These are phyloP conservation scores for Globisporangium uncinulatum DNA, from an alignment of 352 stramenopile genomes.

Conservation along the genomic window DNA sequence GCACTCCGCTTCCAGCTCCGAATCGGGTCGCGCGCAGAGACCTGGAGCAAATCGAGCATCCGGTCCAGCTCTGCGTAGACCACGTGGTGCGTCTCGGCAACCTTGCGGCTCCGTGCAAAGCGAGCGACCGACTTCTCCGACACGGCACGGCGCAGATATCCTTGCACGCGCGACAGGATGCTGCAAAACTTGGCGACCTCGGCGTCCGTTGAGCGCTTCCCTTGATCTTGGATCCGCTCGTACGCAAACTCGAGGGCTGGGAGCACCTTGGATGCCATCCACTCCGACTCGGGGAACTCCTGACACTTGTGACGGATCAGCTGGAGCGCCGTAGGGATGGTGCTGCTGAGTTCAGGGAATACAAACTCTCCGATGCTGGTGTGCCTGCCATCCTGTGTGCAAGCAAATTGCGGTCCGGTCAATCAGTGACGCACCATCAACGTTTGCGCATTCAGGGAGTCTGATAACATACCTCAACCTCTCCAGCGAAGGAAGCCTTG, in stretches of 20 bases:
- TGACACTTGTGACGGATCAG: neutral
- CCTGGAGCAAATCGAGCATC: slow-evolving; percentile 6
- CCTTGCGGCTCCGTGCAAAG: slow-evolving; percentile 1
- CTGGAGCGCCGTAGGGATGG: neutral
- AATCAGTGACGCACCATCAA: neutral
- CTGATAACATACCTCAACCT: neutral
- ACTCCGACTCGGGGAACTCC: neutral
- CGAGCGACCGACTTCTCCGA: slow-evolving; percentile 1
- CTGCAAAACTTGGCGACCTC: slow-evolving; percentile 2
- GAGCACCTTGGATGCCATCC: neutral
- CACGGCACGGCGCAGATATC: neutral
- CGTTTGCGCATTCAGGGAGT: neutral
- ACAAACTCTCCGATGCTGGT: neutral
- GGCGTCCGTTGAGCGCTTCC: neutral
- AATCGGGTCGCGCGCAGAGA: neutral
- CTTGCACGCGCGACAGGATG: neutral
- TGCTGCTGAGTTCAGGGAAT: slow-evolving; percentile 2
- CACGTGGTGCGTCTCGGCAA: slow-evolving; percentile 1
- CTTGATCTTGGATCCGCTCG: neutral
- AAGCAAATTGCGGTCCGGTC: neutral
- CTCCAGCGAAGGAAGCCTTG: neutral
- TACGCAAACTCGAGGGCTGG: slow-evolving; percentile 1
- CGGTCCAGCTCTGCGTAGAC: slow-evolving; percentile 8
- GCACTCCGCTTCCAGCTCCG: slow-evolving; percentile 1
- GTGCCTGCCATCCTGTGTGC: neutral